Conservation (phyloP, 2,329 filamentous ascomycete genomes). For the Fusarium sp. region DNA sequence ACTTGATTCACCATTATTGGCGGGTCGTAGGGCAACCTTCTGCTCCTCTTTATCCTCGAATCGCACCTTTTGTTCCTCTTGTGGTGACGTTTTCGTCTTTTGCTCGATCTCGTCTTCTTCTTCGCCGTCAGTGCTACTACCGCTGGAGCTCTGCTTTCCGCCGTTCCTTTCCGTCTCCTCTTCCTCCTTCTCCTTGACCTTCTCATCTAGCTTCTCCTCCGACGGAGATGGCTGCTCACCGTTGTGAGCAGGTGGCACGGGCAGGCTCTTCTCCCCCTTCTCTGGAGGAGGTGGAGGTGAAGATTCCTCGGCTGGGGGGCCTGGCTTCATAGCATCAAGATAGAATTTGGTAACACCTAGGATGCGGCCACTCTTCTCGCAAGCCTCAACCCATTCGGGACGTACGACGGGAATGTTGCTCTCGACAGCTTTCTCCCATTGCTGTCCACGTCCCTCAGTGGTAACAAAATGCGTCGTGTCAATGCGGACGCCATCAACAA, state of each 20-base stretch:
- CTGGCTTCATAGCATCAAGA: conserved; percentile 76
- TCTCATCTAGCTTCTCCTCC: conserved; percentile 45
- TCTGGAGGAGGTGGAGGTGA: conserved; percentile 43
- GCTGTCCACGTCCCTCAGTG: conserved; percentile 86
- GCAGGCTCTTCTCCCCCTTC: conserved; percentile 48
- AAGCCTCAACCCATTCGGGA: conserved; percentile 98
- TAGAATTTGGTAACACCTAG: conserved; percentile 97
- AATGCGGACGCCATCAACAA: conserved; percentile 89
- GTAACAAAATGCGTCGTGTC: conserved; percentile 99
- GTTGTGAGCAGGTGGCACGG: conserved; percentile 37
- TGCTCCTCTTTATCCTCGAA: conserved; percentile 65
- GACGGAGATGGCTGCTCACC: conserved; percentile 34
- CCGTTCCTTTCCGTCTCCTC: conserved; percentile 32
- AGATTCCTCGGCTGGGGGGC: conserved; percentile 51
- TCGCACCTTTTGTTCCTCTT: conserved; percentile 65
- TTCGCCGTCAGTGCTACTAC: conserved; percentile 35
- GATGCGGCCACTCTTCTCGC: conserved; percentile 90
- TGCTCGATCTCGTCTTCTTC: conserved; percentile 47
- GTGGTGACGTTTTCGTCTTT: conserved; percentile 46
- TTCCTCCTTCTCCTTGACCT: conserved; percentile 36
- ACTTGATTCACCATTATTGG: conserved; percentile 43
- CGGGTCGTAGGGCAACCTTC: conserved; percentile 60
- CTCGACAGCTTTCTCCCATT: conserved; percentile 97
- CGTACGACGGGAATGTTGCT: conserved; percentile 98
- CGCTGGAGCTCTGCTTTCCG: conserved; percentile 29